Conservation (phyloP, 306 rosid genomes). For the Datisca glomerata region DNA sequence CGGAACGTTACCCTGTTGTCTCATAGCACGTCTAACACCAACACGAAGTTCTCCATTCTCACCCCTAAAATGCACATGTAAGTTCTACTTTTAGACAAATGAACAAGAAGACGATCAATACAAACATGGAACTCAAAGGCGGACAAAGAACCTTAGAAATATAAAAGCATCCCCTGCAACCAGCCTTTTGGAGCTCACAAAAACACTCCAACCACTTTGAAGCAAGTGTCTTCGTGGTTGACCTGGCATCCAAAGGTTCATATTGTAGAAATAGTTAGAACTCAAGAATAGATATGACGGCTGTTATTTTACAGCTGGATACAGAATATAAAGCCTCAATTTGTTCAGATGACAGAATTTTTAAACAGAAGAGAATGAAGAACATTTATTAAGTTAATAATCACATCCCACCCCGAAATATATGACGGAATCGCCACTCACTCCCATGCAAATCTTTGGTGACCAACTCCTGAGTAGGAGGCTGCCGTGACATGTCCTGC, state of each 20-base stretch:
- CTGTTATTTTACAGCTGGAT: background rate
- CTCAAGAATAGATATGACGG: constrained; percentile 1
- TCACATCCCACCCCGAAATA: constrained; percentile 57
- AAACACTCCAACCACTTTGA: constrained; percentile 96
- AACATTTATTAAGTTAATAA: background rate
- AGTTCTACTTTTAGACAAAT: constrained; percentile 1
- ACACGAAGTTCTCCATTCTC: constrained; percentile 67
- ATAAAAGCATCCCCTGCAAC: constrained; percentile 89
- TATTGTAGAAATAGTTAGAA: constrained; percentile 4
- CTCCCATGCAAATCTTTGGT: constrained; percentile 90
- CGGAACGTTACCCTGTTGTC: constrained; percentile 77
- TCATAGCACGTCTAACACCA: constrained; percentile 78
- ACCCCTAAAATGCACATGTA: constrained; percentile 40
- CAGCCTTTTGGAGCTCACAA: constrained; percentile 88
- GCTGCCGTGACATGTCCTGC: constrained; percentile 82
- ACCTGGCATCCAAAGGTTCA: no score
- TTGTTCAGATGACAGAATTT: constrained; percentile 3
- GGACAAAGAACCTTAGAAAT: constrained; percentile 49
- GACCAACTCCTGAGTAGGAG: constrained; percentile 90
- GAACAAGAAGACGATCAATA: constrained; percentile 3
- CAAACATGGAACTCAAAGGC: background rate
- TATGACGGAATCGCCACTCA: constrained; percentile 94
- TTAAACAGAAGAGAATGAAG: background rate
- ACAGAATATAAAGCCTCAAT: background rate
- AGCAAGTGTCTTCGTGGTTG: constrained; percentile 96